phyloP scores from a whole-genome alignment of 257 asterid genomes.

The Eucommia ulmoides region DNA sequence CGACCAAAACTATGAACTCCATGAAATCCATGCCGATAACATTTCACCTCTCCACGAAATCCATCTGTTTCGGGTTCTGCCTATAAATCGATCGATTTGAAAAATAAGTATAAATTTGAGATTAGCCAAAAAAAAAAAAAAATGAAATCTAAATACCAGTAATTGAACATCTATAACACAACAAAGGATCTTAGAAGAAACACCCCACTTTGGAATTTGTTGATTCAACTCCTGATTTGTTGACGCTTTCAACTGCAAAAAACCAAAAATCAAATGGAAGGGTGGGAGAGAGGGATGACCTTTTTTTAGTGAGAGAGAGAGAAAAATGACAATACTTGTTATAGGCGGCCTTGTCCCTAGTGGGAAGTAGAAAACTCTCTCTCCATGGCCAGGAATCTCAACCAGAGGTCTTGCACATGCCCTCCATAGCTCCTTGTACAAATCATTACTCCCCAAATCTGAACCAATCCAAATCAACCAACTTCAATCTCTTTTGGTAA shows the following conservation, averaged over 20 bases:
- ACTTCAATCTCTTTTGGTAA: no score
- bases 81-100: no score
- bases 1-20: no score
- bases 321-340: not conserved
- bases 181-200: constrained; percentile 1
- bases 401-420: constrained; percentile 4
- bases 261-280: not conserved
- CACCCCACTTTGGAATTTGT: not conserved
- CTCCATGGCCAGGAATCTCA: not conserved
- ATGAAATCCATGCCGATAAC: no score
- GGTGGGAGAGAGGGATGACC: not conserved
- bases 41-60: no score
- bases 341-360: constrained; percentile 1
- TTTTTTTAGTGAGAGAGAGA: no score
- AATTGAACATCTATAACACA: not conserved
- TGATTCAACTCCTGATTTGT: not conserved
- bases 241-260: constrained; percentile 1
- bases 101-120: no score
- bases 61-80: no score
- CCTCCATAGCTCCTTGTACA: not conserved
- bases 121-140: no score
- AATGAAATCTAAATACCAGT: constrained; percentile 3
- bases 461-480: no score
- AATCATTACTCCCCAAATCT: no score
- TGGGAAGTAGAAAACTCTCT: constrained; percentile 1